These are phyloP conservation scores for Cynanchum wilfordii DNA, from an alignment of 257 asterid genomes.

Conservation along the genomic window DNA sequence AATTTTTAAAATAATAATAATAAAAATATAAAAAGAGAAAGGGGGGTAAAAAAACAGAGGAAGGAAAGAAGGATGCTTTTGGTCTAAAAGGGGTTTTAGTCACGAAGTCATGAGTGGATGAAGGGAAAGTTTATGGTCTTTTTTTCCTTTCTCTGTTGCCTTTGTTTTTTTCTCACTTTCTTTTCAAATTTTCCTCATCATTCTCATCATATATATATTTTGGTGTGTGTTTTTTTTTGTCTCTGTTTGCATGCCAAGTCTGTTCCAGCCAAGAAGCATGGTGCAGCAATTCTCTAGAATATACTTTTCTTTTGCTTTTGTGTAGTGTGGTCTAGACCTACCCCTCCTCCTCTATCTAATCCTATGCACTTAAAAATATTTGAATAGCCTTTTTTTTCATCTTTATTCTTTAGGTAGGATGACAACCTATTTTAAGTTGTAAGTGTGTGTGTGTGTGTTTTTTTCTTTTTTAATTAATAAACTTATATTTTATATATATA, in stretches of 20 bases:
- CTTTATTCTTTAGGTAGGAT: too few relatives aligned
- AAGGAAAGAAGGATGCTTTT: slow-evolving; percentile 12
- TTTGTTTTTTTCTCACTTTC: neutral
- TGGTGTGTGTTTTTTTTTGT: neutral
- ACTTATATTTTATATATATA: too few relatives aligned
- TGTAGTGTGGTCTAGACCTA: neutral
- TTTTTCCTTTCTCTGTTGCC: neutral
- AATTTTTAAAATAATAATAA: too few relatives aligned
- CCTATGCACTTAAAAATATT: too few relatives aligned
- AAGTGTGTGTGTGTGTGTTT: too few relatives aligned
- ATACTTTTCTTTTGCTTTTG: too few relatives aligned
- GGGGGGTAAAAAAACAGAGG: too few relatives aligned
- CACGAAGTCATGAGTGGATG: neutral
- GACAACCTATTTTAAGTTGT: too few relatives aligned
- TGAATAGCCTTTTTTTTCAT: too few relatives aligned
- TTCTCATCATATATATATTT: too few relatives aligned
- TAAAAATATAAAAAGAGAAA: too few relatives aligned
- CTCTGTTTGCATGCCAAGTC: neutral
- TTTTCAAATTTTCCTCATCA: neutral
- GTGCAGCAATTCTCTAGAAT: neutral
- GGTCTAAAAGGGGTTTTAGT: neutral
- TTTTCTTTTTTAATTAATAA: too few relatives aligned
- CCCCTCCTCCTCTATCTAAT: neutral
- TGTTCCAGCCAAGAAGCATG: neutral
- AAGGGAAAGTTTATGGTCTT: slow-evolving; percentile 2